Evolutionary conservation across 768 basidiomycete genomes (phyloP), one percentile per base, ranked within the genome.

Genomic region (Leccinum barrowsii): DNA sequence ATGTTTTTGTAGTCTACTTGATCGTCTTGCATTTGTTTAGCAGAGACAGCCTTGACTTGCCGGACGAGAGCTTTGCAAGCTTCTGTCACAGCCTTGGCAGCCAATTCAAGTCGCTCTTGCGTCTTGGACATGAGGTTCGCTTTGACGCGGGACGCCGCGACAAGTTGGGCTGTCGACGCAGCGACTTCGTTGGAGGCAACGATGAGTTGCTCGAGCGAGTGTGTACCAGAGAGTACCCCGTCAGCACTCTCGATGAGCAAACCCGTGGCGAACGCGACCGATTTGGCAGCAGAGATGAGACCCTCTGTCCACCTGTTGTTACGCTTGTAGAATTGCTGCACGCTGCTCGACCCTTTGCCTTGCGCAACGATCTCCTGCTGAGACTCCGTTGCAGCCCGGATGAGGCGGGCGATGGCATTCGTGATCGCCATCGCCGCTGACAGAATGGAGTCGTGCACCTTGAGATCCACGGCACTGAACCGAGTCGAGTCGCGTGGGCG

Each of bases 231-330:
- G 61, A 98, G 82, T 47, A 99, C 96, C 59, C 97, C 97, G 72
- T 99, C 97, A 17, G 97, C 97, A 62, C 89, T 91, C 74, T 99
- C 96, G 72, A 99, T 99, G 60, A 99, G 85, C 58, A 98, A 76
- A 63, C 85, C 91, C 34, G 97, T 98, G 10, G 97, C 94, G 66
- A 95, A 97, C 3, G 97, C 97, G 55, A 99, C 97, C 8, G 97
- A 84, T 74, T 97, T 98, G 19, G 97, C 97, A 35, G 97, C 97
- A 35, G 94, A 96, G 66, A 98, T 94, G 64, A 99, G 87, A 63
- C 97, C 97, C 73, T 99, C 97, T 47, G 97, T 99, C 97, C 97
- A 99, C 59, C 97, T 84, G 75, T 98, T 98, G 85, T 99, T 98
- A 59, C 92, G 88, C 79, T 99, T 99, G 83, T 98, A 99, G 82